Evolutionary conservation across 441 rosid species (phyloP), one percentile per base, ranked within the genome.

Genomic region (Melastoma candidum): DNA sequence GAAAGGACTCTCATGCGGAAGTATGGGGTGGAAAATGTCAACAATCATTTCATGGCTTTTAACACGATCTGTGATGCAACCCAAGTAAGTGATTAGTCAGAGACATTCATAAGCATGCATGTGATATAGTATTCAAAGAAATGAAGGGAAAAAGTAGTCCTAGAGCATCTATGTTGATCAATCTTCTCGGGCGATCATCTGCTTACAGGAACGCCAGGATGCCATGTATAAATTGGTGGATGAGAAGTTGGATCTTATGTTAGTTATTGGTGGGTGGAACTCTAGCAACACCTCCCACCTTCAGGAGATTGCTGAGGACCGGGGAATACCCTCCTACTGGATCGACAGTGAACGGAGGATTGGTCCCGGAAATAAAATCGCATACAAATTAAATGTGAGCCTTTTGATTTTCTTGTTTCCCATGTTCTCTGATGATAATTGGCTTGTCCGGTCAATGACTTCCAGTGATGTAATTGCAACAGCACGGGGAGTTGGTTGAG

Each of bases 21-120:
- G 68, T 81, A 69, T 66, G 97, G 98, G 48, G 96, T 88, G 55
- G 85, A 76, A 78, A 89, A 84, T 63, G 75, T 84, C 14, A 83
- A 74, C 12, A 71, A 78, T 11, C 99, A 88, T 72, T 93, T 93
- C 74, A 51, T 93, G 51, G 84, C 93, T 76, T 89, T 89, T 77
- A 89, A 89, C 81, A 93, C 99, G 39, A 93, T 93, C 49, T 89
- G 99, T 47, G 97, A 93, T 64, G 99, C 99, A 45, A 93, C 99
- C 63, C 99, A 93, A 73, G 99, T 89, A 80, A 71, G 41, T 1
- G 41, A 36, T 36, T 36, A 36, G 7, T 9, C 41, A 36, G 41
- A 36, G 41, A 2, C 7, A 36, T 36, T 36, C 41, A 36, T 36
- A 36, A 36, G 41, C 41, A 36, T 4, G 7, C 41, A 36, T 36